These are phyloP conservation scores for Annulohypoxylon truncatum DNA, from an alignment of 2,329 filamentous ascomycete species.

Conservation along the genomic window DNA sequence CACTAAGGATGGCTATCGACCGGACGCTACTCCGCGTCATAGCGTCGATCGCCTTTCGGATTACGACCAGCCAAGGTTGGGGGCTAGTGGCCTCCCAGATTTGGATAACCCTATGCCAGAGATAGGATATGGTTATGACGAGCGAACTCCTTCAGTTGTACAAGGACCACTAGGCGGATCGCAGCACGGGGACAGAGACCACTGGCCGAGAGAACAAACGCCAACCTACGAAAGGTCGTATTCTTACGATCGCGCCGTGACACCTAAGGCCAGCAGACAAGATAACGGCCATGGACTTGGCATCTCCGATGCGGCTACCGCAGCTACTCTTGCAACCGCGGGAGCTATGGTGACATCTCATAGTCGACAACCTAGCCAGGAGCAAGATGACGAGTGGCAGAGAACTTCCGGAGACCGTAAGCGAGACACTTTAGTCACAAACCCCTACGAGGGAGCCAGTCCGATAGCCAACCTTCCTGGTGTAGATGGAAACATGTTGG, in stretches of 20 bases:
- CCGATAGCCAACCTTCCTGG: slow-evolving; percentile 68
- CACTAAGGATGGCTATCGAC: slow-evolving; percentile 65
- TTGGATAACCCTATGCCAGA: slow-evolving; percentile 79
- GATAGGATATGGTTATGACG: slow-evolving; percentile 72
- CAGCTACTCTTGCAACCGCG: slow-evolving; percentile 64
- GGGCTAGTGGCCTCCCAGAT: slow-evolving; percentile 76
- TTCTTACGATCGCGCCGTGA: slow-evolving; percentile 48
- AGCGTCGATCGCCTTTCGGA: slow-evolving; percentile 69
- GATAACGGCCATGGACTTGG: slow-evolving; percentile 56
- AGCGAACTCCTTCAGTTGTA: slow-evolving; percentile 83
- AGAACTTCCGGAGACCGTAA: slow-evolving; percentile 72
- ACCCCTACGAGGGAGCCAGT: slow-evolving; percentile 74
- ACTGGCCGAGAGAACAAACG: slow-evolving; percentile 50
- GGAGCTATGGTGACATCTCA: slow-evolving; percentile 60
- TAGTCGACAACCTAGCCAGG: slow-evolving; percentile 66
- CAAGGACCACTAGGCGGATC: slow-evolving; percentile 75
- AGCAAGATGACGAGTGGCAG: slow-evolving; percentile 73
- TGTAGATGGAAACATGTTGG: slow-evolving; percentile 62
- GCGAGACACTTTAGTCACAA: slow-evolving; percentile 73
- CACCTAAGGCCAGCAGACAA: slow-evolving; percentile 46
- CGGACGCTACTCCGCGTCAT: slow-evolving; percentile 67
- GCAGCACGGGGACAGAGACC: slow-evolving; percentile 44
- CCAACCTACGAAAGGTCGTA: slow-evolving; percentile 50
- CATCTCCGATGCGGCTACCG: slow-evolving; percentile 61
- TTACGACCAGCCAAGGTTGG: slow-evolving; percentile 66